phyloP scores from a whole-genome alignment of 1,284 basidiomycete species.

The Malassezia globosa region DNA sequence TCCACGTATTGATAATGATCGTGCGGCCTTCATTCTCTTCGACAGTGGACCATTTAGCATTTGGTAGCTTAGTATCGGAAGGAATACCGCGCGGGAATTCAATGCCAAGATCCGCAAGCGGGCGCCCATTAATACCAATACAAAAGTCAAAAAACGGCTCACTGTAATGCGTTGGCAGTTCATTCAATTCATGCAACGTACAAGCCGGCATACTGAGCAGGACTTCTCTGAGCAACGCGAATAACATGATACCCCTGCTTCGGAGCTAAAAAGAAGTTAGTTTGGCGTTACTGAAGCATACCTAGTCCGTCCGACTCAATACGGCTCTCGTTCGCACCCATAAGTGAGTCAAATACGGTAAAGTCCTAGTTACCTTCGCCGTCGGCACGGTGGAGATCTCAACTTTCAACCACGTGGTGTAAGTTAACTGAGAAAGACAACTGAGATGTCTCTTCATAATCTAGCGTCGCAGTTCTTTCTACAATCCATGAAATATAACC shows the following conservation, averaged over 20 bases:
- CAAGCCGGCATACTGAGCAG: conserved; percentile 62
- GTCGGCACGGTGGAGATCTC: no score
- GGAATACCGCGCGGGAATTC: background rate
- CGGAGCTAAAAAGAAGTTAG: conserved; percentile 19
- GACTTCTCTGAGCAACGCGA: conserved; percentile 45
- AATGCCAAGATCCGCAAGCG: conserved; percentile 29
- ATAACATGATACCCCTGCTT: conserved; percentile 44
- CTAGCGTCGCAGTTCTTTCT: no score
- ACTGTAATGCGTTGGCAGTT: conserved; percentile 10
- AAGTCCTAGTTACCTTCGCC: no score
- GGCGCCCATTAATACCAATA: conserved; percentile 62
- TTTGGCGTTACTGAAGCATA: background rate
- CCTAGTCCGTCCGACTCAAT: conserved; percentile 1
- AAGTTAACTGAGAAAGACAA: no score
- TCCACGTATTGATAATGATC: conserved; percentile 76
- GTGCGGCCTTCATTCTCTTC: conserved; percentile 72
- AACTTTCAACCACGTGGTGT: no score
- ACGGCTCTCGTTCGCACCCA: conserved; percentile 16
- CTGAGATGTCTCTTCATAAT: no score
- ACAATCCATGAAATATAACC: no score
- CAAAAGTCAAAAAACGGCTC: conserved; percentile 97
- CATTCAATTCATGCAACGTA: conserved; percentile 11
- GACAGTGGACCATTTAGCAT: conserved; percentile 49
- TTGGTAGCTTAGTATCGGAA: conserved; percentile 17
- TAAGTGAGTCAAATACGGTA: background rate